Percentiles rank a stretch among this genome's conserved stretches.
phyloP scores from a whole-genome alignment of 2,329 filamentous ascomycete species.

The Parastagonospora avenae region DNA sequence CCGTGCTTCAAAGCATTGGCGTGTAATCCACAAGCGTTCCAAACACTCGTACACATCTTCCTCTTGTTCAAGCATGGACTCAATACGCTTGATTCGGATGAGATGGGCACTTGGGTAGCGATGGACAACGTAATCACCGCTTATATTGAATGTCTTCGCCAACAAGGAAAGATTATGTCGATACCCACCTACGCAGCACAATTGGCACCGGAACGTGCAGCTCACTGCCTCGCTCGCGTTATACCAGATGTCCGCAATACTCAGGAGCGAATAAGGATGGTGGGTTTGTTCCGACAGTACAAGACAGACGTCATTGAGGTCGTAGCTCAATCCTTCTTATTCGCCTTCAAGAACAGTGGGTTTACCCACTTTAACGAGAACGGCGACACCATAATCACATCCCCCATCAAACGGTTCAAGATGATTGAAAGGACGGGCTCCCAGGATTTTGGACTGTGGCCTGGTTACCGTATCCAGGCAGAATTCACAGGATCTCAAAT shows the following conservation, averaged over 20 bases:
- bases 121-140: constrained; percentile 78
- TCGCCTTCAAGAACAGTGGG: constrained; percentile 37
- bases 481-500: constrained; percentile 66
- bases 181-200: constrained; percentile 89
- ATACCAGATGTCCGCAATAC: constrained; percentile 73
- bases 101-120: constrained; percentile 29
- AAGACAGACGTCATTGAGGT: constrained; percentile 75
- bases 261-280: constrained; percentile 68
- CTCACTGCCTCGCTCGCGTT: constrained; percentile 75
- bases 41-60: constrained; percentile 59
- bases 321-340: constrained; percentile 68
- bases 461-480: constrained; percentile 68
- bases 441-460: constrained; percentile 49
- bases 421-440: constrained; percentile 58
- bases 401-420: constrained; percentile 41
- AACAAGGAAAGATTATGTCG: constrained; percentile 73
- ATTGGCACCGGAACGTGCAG: constrained; percentile 67
- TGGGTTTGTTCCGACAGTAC: constrained; percentile 76
- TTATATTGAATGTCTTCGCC: constrained; percentile 80
- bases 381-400: constrained; percentile 23
- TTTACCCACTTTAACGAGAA: constrained; percentile 31
- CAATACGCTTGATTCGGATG: constrained; percentile 20
- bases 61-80: constrained; percentile 65
- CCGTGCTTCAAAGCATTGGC: constrained; percentile 41
- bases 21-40: constrained; percentile 50